Conservation (phyloP, 805 yeast species). For the Starmera dryadoides region DNA sequence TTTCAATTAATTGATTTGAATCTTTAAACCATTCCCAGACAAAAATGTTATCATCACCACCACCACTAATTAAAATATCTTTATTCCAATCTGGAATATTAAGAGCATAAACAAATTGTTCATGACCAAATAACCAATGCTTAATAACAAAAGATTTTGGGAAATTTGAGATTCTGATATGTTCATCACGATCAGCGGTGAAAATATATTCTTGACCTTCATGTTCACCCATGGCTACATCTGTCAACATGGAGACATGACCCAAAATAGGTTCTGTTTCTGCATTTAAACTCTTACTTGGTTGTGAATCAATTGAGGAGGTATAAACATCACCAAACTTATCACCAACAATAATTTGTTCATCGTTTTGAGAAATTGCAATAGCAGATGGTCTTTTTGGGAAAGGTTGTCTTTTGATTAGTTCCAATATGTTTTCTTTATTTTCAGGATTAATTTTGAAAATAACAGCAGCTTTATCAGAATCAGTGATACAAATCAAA, state of each 20-base stretch:
- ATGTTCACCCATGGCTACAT: constrained; percentile 40
- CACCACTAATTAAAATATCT: constrained; percentile 65
- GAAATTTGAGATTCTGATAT: constrained; percentile 73
- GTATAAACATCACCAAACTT: constrained; percentile 93
- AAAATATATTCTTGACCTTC: constrained; percentile 47
- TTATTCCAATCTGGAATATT: constrained; percentile 45
- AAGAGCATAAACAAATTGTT: constrained; percentile 70
- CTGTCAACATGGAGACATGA: constrained; percentile 96
- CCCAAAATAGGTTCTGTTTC: constrained; percentile 74
- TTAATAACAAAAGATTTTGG: constrained; percentile 77
- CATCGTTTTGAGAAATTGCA: constrained; percentile 53
- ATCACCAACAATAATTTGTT: constrained; percentile 72
- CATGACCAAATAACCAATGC: constrained; percentile 81
- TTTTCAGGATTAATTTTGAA: constrained; percentile 30
- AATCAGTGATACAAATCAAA: constrained; percentile 69
- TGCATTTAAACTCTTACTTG: constrained; percentile 27
- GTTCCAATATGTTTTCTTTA: constrained; percentile 34
- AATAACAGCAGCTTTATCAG: constrained; percentile 72
- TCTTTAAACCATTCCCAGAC: constrained; percentile 72
- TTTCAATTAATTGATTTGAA: constrained; percentile 37
- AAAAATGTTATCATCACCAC: constrained; percentile 76
- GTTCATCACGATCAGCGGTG: constrained; percentile 94
- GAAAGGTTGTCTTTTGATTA: constrained; percentile 65
- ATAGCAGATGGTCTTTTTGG: constrained; percentile 93
- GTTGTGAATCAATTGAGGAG: constrained; percentile 35